Base-by-base conservation (phyloP, 306 rosid genomes). In the Quercus berberidifolia region DNA sequence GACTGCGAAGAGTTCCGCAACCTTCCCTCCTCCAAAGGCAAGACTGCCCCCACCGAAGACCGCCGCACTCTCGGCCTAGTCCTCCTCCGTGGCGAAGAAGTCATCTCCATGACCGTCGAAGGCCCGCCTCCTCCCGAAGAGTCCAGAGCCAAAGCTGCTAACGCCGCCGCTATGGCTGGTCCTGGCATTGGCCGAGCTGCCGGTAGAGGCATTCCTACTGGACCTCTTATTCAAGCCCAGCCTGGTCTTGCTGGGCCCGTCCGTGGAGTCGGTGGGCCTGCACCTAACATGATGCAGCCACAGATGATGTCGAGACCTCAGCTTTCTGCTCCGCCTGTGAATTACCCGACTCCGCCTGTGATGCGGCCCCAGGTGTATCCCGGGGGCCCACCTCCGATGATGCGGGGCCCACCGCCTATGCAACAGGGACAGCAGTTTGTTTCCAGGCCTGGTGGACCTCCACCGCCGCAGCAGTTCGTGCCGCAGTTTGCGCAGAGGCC, bases 231-330 rank as follows among this genome's bases (percentile, higher is more conserved):
- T 25, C 99, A 93, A 73, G 99, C 99, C 2, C 98, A 93, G 84
- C 99, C 99, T 0, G 97, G 98, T 0, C 94, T 96, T 8, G 86
- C 97, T 4, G 99, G 99, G 4, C 99, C 99, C 0, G 97, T 93
- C 21, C 96, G 99, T 0, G 98, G 99, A 2, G 96, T 93, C 1
- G 99, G 99, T 17, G 98, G 99, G 0, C 98, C 99, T 0, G 96
- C 99, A n/a, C 99, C 98, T 0, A 97, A 96, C 9, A 96, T 96
- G 98, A 96, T 96, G 99, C 99, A 93, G 87, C 98, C 99, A 2
- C 98, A 95, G 90, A 93, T 96, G 78, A 85, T 41, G 46, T 41
- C 97, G 9, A 92, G 97, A 0, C 96, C 96, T 0, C 90, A 92
- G 81, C 80, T 93, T 6, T 83, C 91, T 0, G 91, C 92, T 12